Base-by-base conservation (phyloP, 2,329 filamentous ascomycete species). In the Penicillium concentricum region DNA sequence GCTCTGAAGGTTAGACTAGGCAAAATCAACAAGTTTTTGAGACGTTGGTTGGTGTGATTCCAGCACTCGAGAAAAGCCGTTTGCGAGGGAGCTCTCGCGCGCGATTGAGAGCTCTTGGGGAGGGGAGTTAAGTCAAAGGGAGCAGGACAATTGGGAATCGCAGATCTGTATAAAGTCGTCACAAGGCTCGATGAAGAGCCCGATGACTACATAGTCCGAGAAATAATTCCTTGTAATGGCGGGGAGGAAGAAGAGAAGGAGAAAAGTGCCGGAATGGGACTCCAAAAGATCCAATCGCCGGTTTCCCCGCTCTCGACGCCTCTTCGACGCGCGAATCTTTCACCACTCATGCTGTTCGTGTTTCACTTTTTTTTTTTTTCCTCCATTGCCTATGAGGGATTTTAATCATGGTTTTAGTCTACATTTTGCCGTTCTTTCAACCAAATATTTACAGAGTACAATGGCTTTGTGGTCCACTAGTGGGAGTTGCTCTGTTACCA, bases 191-290 rank as follows among this genome's bases (percentile, higher is more conserved):
- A 63, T 61, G 47, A 57, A 67, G 63, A 69, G 68, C 67, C 65
- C 64, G 63, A 69, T 62, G 69, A 69, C 73, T 75, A 76, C 73
- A 76, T 76, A 75, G 70, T 74, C 67, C 62, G 69, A 59, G 64
- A 68, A 66, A 68, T 61, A 61, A 43, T 35, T 55, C 45, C 63
- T 67, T 67, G 70, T 51, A 67, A 61, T 73, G 67, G 62, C 58
- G 64, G 64, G 67, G 60, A 62, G 62, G 66, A 67, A 62, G 64
- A 65, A 69, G 64, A 67, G 61, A 69, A 60, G 64, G 65, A 65
- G 65, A 66, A 65, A 67, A 70, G 63, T 64, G 61, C 60, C 68
- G 63, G 67, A 65, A 66, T 65, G 67, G 70, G 69, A 68, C 63
- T 66, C 63, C 61, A 64, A 66, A 63, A 66, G 63, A 67, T 65